Percentiles rank a stretch among this genome's conserved stretches.
These are phyloP conservation scores for Coemansia furcata DNA, from an alignment of 192 early-diverging fungal genomes.

Conservation along the genomic window DNA sequence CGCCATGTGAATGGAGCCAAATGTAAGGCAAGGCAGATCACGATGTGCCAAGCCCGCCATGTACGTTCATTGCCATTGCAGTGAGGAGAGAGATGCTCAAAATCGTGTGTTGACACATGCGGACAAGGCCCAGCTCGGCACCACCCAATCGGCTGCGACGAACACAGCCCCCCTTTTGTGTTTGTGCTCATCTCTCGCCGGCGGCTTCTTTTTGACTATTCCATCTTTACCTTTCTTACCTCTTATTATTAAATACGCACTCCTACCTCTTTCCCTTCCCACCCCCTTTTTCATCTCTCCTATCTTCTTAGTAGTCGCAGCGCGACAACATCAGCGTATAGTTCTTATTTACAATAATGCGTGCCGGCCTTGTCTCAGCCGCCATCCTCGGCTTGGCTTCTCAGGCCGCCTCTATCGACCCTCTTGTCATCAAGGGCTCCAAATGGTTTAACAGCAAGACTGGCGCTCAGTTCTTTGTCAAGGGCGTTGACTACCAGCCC, in stretches of 20 bases:
- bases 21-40: neutral
- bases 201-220: neutral
- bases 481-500: constrained; percentile 76
- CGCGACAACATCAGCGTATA: neutral
- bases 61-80: neutral
- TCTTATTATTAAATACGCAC: neutral
- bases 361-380: constrained; percentile 24
- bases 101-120: neutral
- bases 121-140: neutral
- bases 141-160: neutral
- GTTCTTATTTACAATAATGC: constrained; percentile 19
- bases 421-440: constrained; percentile 64
- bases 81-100: neutral
- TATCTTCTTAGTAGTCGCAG: neutral
- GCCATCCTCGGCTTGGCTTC: constrained; percentile 35
- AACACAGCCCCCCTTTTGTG: neutral
- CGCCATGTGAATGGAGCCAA: neutral
- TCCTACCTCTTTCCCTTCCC: neutral
- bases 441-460: constrained; percentile 72
- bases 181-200: neutral
- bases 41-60: neutral
- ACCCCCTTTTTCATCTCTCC: neutral
- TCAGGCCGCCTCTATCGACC: constrained; percentile 55
- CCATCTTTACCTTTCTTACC: neutral
- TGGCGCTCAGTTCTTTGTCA: constrained; percentile 73